A percentile compares a stretch with the other conserved stretches of the same genome.
Evolutionary conservation across 495 filamentous ascomycete genomes (phyloP).

Genomic region (Xylaria cubensis): DNA sequence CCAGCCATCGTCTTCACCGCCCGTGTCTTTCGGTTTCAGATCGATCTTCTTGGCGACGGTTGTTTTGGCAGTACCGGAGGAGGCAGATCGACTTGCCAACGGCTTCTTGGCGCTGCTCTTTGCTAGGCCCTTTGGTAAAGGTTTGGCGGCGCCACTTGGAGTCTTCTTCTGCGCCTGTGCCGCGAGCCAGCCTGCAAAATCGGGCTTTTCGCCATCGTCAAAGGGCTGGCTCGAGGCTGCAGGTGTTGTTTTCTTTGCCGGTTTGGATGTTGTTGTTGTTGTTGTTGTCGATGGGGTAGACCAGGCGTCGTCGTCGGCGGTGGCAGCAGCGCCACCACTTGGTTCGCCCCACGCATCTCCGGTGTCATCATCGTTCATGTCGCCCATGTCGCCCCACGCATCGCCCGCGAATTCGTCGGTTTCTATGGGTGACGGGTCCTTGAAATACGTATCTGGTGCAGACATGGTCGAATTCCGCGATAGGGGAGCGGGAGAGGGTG

Average conservation of each 20-base stretch:
- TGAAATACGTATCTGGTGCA: constrained; percentile 52
- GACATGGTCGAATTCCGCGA: constrained; percentile 52
- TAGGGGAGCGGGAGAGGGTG: constrained; percentile 51
- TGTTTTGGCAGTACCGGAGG: constrained; percentile 38
- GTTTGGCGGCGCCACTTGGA: constrained; percentile 54
- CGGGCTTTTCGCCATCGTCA: constrained; percentile 84
- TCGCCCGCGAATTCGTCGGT: constrained; percentile 63
- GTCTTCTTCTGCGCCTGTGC: constrained; percentile 79
- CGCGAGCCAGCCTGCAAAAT: constrained; percentile 92
- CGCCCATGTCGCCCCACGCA: constrained; percentile 75
- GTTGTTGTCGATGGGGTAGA: constrained; percentile 35
- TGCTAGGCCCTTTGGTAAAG: constrained; percentile 77
- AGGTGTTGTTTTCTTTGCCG: constrained; percentile 27
- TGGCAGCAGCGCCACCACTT: constrained; percentile 44
- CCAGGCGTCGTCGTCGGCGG: constrained; percentile 30
- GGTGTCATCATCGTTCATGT: constrained; percentile 64
- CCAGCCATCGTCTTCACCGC: constrained; percentile 67
- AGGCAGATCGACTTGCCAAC: constrained; percentile 35
- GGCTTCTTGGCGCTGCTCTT: constrained; percentile 56
- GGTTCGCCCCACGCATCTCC: constrained; percentile 55
- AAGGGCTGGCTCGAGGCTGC: constrained; percentile 59
- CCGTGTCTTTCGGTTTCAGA: constrained; percentile 61
- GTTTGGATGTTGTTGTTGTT: neutral
- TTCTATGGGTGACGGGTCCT: constrained; percentile 50
- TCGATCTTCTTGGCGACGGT: constrained; percentile 56